Evolutionary conservation across 768 basidiomycete species (phyloP), one percentile per base, ranked within the genome.

Genomic region (Kwoniella botswanensis): DNA sequence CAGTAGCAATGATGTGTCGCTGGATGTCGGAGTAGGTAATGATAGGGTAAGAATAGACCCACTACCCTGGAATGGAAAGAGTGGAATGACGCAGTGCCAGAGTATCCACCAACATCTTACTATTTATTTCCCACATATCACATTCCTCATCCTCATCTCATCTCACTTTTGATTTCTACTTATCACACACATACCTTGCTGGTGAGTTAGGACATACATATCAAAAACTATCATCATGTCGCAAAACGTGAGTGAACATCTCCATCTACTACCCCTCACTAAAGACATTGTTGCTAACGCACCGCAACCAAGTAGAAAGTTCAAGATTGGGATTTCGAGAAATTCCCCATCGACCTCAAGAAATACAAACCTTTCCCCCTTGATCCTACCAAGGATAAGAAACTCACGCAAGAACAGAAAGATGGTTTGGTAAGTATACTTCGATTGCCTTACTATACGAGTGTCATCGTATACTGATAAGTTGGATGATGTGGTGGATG

Each of bases 261-360:
- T 21, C 35, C 35, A 35, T 35, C 35, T 9, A 35, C 26, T 26
- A 26, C 26, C 26, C 4, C 26, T 5, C 35, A 35, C 7, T 7
- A 1, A 35, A 9, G 35, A 35, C 35, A 35, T 9, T 7, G 7
- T 1, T 6, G 35, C 35, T 35, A 35, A 35, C 35, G 7, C 35
- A 0, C 35, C 35, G 7, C 35, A 1, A 35, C 35, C 35, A 13
- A 42, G 53, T 63, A 74, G 73, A 71, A 71, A 58, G 73, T 74
- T 26, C 70, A 68, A 57, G 70, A 68, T 43, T 74, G 61, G 56
- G 72, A 82, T 85, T 73, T 78, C 85, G 67, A 84, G 63, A 79
- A 83, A 66, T 93, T 93, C 86, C 92, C 92, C 65, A 88, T 93
- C 79, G 91, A 93, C 84, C 89, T 93, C 82, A 87, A 85, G 70